Evolutionary conservation across 768 basidiomycete genomes (phyloP).

Genomic region (Coprinellus micaceus): DNA sequence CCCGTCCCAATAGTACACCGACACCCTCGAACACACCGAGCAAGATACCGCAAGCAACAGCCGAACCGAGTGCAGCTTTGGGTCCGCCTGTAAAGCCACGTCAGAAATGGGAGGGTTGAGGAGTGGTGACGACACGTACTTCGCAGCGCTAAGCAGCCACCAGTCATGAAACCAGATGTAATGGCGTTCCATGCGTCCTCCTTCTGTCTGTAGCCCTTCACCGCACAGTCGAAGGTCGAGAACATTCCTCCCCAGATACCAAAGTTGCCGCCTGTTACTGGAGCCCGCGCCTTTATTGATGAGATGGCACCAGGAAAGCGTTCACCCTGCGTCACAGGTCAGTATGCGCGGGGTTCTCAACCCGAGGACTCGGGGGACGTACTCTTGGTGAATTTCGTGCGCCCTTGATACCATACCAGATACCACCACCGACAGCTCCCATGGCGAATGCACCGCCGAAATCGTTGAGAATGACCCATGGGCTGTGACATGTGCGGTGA

Average conservation of each 20-base stretch:
- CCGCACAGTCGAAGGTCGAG: constrained; percentile 96
- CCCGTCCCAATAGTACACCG: constrained; percentile 85
- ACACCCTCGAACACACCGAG: constrained; percentile 95
- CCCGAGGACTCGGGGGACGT: constrained; percentile 25
- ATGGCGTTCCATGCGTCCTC: constrained; percentile 99
- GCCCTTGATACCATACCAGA: constrained; percentile 99
- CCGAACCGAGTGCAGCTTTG: constrained; percentile 85
- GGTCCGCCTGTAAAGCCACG: constrained; percentile 69
- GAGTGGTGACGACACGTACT: constrained; percentile 55
- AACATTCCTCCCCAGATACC: constrained; percentile 98
- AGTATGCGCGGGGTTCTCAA: constrained; percentile 3
- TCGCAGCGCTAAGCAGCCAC: constrained; percentile 90
- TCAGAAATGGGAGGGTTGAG: constrained; percentile 6
- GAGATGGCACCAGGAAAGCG: constrained; percentile 90
- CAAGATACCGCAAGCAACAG: constrained; percentile 92
- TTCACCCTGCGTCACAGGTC: constrained; percentile 63
- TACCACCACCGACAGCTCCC: constrained; percentile 96
- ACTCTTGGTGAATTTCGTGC: constrained; percentile 95
- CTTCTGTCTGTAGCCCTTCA: constrained; percentile 95
- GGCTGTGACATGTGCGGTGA: constrained; percentile 44
- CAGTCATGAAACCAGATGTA: constrained; percentile 96
- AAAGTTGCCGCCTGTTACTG: constrained; percentile 97
- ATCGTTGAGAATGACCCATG: constrained; percentile 98
- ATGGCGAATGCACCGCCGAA: constrained; percentile 97
- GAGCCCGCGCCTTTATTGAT: constrained; percentile 96